Base-by-base conservation (phyloP, 83 land plant genomes). In the Diphasiastrum complanatum region DNA sequence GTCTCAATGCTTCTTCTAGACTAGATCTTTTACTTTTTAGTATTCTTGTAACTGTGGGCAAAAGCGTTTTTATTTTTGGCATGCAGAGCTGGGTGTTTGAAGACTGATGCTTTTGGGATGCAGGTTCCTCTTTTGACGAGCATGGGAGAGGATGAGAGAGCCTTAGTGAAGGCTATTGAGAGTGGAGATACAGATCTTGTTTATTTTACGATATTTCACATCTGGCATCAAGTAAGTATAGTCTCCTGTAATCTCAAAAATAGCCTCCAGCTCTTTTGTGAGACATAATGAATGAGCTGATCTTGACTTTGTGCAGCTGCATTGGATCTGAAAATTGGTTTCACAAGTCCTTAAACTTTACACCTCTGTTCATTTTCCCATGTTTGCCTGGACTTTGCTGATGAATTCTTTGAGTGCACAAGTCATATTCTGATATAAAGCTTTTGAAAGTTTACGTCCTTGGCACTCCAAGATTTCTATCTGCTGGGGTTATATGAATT, bases 111-210 rank as follows among this genome's bases (percentile, higher is more conserved):
- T 5, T 34, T 51, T 18, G 41, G 37, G 63, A 48, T 59, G 40
- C 81, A 95, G 97, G 86, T 95, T 51, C 99, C 99, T 27, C 88
- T 95, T 51, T 63, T 95, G 63, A 71, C 84, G 53, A 86, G 86
- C 70, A 86, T 95, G 66, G 97, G 84, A 43, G 99, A 95, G 57
- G 97, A 95, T 62, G 97, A 95, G 65, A 71, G 82, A 34, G 97
- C 99, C 12, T 69, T 95, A 46, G 68, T 49, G 27, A 95, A 95
- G 71, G 97, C 95, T 45, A 79, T 83, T 51, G 89, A 95, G 77
- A 90, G 99, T 78, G 97, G 99, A 20, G 99, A 95, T 45, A 86
- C 97, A 19, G 99, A 95, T 64, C 87, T 95, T 49, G 89, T 86
- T 40, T 95, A 95, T 69, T 85, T 86, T 60, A 91, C 90, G 69